Base-by-base conservation (phyloP, 768 basidiomycete species). In the Royoungia palumana region DNA sequence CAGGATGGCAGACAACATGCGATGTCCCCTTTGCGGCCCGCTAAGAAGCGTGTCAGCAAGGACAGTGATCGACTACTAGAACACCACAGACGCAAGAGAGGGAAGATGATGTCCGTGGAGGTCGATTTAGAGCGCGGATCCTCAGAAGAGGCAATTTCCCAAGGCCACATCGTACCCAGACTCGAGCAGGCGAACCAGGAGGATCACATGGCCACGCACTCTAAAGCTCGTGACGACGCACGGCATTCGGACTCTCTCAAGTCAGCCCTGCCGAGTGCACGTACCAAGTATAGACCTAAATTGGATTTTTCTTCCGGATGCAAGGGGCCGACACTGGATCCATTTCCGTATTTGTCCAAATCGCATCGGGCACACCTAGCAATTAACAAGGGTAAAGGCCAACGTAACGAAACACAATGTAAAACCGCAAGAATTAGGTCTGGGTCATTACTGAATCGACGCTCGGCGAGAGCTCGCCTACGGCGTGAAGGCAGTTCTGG, bases 1-100 rank as follows among this genome's bases (percentile, higher is more conserved):
- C 59, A 60, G 57, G 51, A 56, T 28, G 57, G 51, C 46, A n/a
- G 39, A 6, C 44, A 44, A n/a, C 36, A 39, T 16, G 64, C 64
- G 44, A 60, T 60, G 44, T 73, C 76, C 5, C 73, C 76, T 43
- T 67, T 71, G 65, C 70, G 75, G 53, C 63, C 58, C 22, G 67
- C 75, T 20, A 72, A 60, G 56, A 84, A 83, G 66, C 79, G 82
- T 54, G 65, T 70, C 50, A 72, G 61, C 28, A 63, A 67, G 32
- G 63, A 60, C 30, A 57, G 28, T 49, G 56, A 62, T 50, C 48
- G 34, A 38, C 46, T 55, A 17, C 42, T 54, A 49, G 60, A 59
- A 55, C 46, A 46, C 13, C 58, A 28, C 36, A 58, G 49, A 19
- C 60, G 56, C 42, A 71, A 73, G 50, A 70, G 62, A 56, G 65